Percentiles rank a stretch among this genome's conserved stretches.
These are phyloP conservation scores for Saksenaea vasiformis DNA, from an alignment of 371 early-diverging fungal genomes.

Conservation along the genomic window DNA sequence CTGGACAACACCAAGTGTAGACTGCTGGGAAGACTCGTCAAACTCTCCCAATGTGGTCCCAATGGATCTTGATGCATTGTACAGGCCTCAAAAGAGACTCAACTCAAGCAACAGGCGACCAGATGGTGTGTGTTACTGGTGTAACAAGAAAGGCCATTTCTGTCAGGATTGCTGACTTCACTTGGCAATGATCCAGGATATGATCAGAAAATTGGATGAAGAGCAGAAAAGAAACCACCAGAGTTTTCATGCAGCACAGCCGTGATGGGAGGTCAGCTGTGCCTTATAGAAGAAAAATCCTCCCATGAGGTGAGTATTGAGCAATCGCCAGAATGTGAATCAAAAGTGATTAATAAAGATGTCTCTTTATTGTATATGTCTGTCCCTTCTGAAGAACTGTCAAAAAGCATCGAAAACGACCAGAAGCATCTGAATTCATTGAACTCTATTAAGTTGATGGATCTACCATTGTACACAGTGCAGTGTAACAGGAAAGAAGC, in stretches of 20 bases:
- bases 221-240: neutral
- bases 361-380: neutral
- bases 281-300: neutral
- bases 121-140: neutral
- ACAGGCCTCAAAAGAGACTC: neutral
- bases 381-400: neutral
- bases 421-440: neutral
- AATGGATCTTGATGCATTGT: constrained; percentile 6
- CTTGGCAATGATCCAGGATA: neutral
- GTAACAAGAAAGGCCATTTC: neutral
- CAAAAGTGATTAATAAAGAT: neutral
- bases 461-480: neutral
- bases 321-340: neutral
- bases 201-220: neutral
- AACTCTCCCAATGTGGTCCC: neutral
- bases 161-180: neutral
- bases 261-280: neutral
- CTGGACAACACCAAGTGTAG: neutral
- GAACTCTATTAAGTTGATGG: neutral
- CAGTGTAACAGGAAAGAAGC: neutral
- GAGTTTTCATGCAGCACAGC: neutral
- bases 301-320: neutral
- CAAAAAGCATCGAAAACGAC: neutral
- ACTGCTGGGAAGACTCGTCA: neutral
- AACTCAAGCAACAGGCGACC: neutral